These are phyloP conservation scores for Pontederia paniculata DNA, from an alignment of 176 grass and related monocot species.

Conservation along the genomic window DNA sequence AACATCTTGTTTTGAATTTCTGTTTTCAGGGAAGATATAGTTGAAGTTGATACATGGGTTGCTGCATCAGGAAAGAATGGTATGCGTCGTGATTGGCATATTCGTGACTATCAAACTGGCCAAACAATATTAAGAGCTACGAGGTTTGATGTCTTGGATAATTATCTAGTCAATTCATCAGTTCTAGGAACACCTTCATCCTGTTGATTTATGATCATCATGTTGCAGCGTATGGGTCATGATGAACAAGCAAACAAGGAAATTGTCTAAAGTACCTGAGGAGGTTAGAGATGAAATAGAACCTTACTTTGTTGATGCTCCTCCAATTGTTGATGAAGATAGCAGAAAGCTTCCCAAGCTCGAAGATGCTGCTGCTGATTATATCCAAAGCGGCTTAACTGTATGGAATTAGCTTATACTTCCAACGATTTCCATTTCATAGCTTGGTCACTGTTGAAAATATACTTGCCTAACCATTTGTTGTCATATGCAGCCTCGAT, in stretches of 20 bases:
- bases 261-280: slow-evolving; percentile 83
- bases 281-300: slow-evolving; percentile 93
- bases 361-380: slow-evolving; percentile 30
- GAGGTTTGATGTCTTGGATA: slow-evolving; percentile 38
- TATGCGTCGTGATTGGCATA: slow-evolving; percentile 98
- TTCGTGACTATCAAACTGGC: slow-evolving; percentile 67
- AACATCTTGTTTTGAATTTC: slow-evolving; percentile 5
- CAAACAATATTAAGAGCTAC: slow-evolving; percentile 81
- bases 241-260: slow-evolving; percentile 94
- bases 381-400: slow-evolving; percentile 67
- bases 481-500: slow-evolving; percentile 50
- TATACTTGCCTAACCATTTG: slow-evolving; percentile 10
- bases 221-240: slow-evolving; percentile 88
- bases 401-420: slow-evolving; percentile 37
- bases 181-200: background rate
- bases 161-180: background rate
- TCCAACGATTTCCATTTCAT: background rate
- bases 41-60: slow-evolving; percentile 97
- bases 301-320: slow-evolving; percentile 52
- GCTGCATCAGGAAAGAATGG: slow-evolving; percentile 92
- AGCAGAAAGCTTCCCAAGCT: slow-evolving; percentile 56
- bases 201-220: slow-evolving; percentile 6
- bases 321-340: slow-evolving; percentile 59
- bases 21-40: slow-evolving; percentile 80
- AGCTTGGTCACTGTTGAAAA: background rate